Base-by-base conservation (phyloP, 345 rosid genomes). In the Brassica cretica region DNA sequence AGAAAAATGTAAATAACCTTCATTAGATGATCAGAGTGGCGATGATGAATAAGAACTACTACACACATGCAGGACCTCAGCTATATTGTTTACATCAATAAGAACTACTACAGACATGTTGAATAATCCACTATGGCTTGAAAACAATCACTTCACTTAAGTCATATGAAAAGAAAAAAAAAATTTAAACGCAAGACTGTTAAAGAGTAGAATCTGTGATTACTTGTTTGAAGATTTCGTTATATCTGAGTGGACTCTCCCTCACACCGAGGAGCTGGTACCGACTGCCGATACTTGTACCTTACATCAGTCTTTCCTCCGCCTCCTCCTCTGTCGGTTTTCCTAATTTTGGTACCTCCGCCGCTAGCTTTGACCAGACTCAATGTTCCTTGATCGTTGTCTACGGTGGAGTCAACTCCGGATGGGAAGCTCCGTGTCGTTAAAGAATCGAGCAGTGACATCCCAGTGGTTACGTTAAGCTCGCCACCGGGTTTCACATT, bases 41-140 rank as follows among this genome's bases (percentile, higher is more conserved):
- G 32, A 93, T 95, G 83, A 93, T 95, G 72, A 95, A 97, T 81
- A 21, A 21, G 24, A 21, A 21, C 24, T 21, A 21, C 24, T 21
- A 21, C 24, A 21, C 24, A 21, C 24, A 21, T 21, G 24, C 24
- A 21, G 24, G 24, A 21, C 24, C 24, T 21, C 24, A 21, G 24
- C 24, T 21, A 98, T 82, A 87, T 96, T 83, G 88, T 95, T 95
- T n/a, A 95, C 98, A 16, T 98, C 98, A 72, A 95, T 80, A 72
- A 95, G 97, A 79, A 95, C 98, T 55, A 95, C 99, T 82, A 95
- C 85, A 79, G 98, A 93, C 3, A 95, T 90, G 82, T 30, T 95
- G 84, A 93, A 93, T 60, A 93, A 89, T 64, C 98, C 98, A 4
- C 98, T 97, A 80, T 93, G 99, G 76, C 99, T 95, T 98, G 8